These are phyloP conservation scores for Austropuccinia psidii DNA, from an alignment of 1,284 basidiomycete species.

Conservation along the genomic window DNA sequence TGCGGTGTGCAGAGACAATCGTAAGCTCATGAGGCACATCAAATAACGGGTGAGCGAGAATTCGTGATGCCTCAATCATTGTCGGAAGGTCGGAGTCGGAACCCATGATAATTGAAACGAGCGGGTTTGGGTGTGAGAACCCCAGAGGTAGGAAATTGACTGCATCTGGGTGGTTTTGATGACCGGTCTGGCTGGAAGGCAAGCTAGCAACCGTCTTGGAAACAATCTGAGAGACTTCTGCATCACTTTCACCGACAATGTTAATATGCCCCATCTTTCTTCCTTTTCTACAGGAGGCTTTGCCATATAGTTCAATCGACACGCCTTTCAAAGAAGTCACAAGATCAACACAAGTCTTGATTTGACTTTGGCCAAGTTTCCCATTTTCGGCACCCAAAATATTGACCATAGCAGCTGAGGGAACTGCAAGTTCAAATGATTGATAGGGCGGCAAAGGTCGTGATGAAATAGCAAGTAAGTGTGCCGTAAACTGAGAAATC, in stretches of 20 bases:
- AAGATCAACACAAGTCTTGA: slow-evolving; percentile 54
- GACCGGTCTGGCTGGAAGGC: slow-evolving; percentile 47
- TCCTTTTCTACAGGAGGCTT: slow-evolving; percentile 76
- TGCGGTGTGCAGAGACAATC: slow-evolving; percentile 93
- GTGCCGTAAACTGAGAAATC: slow-evolving; percentile 96
- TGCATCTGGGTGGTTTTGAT: neutral
- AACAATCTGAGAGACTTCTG: slow-evolving; percentile 63
- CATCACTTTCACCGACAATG: slow-evolving; percentile 72
- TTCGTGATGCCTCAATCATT: slow-evolving; percentile 80
- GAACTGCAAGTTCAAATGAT: slow-evolving; percentile 77
- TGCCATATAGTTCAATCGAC: slow-evolving; percentile 84
- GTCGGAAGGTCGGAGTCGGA: slow-evolving; percentile 94
- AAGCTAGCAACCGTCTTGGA: slow-evolving; percentile 57
- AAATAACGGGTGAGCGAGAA: slow-evolving; percentile 64
- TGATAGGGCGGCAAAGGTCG: slow-evolving; percentile 65
- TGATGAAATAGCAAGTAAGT: slow-evolving; percentile 87
- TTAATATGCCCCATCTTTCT: slow-evolving; percentile 99
- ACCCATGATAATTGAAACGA: slow-evolving; percentile 96
- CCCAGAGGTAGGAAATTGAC: neutral
- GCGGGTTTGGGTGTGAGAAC: slow-evolving; percentile 60
- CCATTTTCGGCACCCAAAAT: slow-evolving; percentile 64
- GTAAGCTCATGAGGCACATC: slow-evolving; percentile 83
- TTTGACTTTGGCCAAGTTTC: slow-evolving; percentile 54
- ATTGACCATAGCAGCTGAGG: slow-evolving; percentile 88
- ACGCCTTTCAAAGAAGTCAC: slow-evolving; percentile 67